Conservation (phyloP, 306 rosid species). For the Cotoneaster glaucophyllus region DNA sequence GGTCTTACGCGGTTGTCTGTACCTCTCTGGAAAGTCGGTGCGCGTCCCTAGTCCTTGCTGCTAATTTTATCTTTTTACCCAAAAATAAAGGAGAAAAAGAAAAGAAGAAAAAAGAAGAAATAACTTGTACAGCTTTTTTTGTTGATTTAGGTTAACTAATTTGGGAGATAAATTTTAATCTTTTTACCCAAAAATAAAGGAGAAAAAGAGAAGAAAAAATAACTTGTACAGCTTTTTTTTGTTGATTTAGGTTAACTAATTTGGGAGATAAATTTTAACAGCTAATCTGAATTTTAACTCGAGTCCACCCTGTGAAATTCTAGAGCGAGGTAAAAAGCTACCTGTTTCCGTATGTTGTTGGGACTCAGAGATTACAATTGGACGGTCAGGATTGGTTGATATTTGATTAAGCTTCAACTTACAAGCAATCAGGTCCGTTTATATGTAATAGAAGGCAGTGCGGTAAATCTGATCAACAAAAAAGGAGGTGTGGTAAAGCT, state of each 20-base stretch:
- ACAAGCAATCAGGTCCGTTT: not conserved
- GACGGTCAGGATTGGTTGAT: not conserved
- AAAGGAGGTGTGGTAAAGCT: not conserved
- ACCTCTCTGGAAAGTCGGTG: not conserved
- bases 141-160: conserved; percentile 18
- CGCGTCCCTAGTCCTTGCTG: not conserved
- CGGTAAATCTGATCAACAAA: not conserved
- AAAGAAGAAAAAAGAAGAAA: not conserved
- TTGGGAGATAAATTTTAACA: not conserved
- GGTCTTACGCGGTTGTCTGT: not conserved
- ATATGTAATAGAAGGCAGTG: not conserved
- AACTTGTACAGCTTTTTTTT: not conserved
- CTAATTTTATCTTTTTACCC: conserved; percentile 8
- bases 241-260: conserved; percentile 18
- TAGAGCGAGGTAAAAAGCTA: not conserved
- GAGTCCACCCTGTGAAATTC: not conserved
- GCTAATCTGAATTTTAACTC: conserved; percentile 1
- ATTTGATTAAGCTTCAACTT: not conserved
- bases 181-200: not conserved
- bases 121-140: not conserved
- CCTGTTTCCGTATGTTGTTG: not conserved
- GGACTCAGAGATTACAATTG: not conserved
- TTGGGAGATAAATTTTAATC: not conserved
- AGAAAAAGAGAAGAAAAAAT: not conserved
- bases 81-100: not conserved